Percentiles rank a stretch among this genome's conserved stretches.
phyloP scores from a whole-genome alignment of 345 rosid species.

The Eucalyptus microcorys region DNA sequence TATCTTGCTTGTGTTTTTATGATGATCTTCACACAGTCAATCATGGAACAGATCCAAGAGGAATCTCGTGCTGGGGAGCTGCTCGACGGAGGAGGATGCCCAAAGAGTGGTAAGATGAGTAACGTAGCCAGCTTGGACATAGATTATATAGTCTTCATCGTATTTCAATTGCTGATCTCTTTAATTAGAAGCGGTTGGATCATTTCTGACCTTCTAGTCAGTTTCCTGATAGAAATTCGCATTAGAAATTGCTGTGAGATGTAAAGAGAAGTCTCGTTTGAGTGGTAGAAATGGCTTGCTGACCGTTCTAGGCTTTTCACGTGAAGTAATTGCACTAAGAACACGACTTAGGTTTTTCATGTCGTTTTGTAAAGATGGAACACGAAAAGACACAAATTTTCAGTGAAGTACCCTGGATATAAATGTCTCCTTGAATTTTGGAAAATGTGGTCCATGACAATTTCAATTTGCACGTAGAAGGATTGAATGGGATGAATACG shows the following conservation, averaged over 20 bases:
- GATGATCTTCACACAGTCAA: background rate
- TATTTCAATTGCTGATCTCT: background rate
- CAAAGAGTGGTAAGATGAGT: background rate
- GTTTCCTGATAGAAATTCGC: background rate
- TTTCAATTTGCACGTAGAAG: background rate
- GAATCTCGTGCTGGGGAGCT: background rate
- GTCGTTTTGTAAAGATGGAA: background rate
- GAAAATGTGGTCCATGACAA: background rate
- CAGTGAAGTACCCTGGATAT: background rate
- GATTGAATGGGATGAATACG: too few relatives aligned
- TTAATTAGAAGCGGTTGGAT: background rate
- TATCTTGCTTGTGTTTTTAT: background rate
- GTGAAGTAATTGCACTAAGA: background rate
- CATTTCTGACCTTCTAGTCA: background rate
- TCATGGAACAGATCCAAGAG: background rate
- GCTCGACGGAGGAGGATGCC: background rate
- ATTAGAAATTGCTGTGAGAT: background rate
- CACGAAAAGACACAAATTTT: background rate
- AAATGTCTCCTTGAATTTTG: background rate
- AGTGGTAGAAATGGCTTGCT: background rate
- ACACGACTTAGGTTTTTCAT: background rate
- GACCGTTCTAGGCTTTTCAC: background rate
- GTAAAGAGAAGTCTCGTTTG: background rate
- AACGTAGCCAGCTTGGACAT: background rate
- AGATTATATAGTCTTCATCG: background rate